Evolutionary conservation across 2,329 filamentous ascomycete species (phyloP).

Genomic region (Trichoderma koningiopsis): DNA sequence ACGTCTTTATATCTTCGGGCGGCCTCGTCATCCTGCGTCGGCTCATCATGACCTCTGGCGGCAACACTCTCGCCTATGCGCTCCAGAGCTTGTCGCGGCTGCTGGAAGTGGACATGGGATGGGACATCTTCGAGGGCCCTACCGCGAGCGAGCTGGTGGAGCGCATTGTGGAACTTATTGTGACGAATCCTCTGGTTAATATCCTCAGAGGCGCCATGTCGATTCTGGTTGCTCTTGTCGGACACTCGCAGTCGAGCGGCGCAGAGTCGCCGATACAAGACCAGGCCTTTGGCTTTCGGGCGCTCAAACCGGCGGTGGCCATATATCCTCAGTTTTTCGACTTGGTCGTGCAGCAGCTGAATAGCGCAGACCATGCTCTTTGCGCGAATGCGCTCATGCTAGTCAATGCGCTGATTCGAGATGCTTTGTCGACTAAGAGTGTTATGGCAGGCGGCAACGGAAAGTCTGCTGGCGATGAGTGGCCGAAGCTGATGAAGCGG

Average conservation of each 20-base stretch:
- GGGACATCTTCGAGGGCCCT: constrained; percentile 77
- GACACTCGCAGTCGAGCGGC: constrained; percentile 69
- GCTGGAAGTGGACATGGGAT: constrained; percentile 95
- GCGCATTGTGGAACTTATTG: constrained; percentile 85
- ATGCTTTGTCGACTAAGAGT: constrained; percentile 77
- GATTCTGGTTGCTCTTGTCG: constrained; percentile 89
- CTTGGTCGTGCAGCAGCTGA: constrained; percentile 86
- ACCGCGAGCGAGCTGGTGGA: constrained; percentile 68
- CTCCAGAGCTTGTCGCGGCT: constrained; percentile 85
- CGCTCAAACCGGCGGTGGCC: constrained; percentile 87
- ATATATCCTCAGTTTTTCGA: constrained; percentile 93
- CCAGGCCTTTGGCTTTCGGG: constrained; percentile 80
- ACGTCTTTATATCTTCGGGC: constrained; percentile 90
- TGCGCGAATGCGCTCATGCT: constrained; percentile 95
- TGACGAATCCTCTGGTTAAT: constrained; percentile 94
- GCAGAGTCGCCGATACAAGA: constrained; percentile 40
- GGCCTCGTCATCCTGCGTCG: constrained; percentile 80
- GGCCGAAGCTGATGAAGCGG: constrained; percentile 93
- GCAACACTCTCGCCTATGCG: constrained; percentile 95
- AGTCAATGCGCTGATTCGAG: constrained; percentile 92
- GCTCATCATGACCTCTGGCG: constrained; percentile 80
- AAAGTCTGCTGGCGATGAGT: constrained; percentile 62
- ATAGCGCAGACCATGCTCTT: constrained; percentile 90
- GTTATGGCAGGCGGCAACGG: constrained; percentile 44
- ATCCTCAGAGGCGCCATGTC: constrained; percentile 96